Evolutionary conservation across 352 stramenopile genomes (phyloP).

Genomic region (Globisporangium canariense): DNA sequence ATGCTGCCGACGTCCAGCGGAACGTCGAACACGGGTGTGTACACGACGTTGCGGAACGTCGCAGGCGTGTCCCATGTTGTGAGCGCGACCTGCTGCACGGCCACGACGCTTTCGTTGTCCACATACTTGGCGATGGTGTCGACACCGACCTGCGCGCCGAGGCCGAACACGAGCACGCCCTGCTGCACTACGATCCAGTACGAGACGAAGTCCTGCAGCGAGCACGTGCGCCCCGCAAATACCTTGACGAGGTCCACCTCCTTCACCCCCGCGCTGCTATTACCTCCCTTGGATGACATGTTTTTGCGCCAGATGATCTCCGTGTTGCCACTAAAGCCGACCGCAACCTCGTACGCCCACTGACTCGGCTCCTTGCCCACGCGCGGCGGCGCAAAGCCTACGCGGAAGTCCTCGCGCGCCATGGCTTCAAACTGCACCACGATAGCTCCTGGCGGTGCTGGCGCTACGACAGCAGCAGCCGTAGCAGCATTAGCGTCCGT

Average conservation of each 20-base stretch:
- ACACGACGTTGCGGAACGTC: constrained; percentile 42
- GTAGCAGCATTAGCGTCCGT: neutral
- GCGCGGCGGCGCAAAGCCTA: constrained; percentile 49
- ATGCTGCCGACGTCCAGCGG: constrained; percentile 37
- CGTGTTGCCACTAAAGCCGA: constrained; percentile 73
- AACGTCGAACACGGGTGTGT: constrained; percentile 31
- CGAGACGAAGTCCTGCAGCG: constrained; percentile 45
- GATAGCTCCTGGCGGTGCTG: constrained; percentile 28
- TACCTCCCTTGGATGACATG: constrained; percentile 2
- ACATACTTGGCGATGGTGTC: constrained; percentile 53
- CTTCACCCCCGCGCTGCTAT: constrained; percentile 19
- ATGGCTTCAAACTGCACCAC: constrained; percentile 70
- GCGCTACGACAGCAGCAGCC: neutral
- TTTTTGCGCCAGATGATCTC: constrained; percentile 69
- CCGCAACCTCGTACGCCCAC: constrained; percentile 62
- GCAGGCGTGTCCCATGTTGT: constrained; percentile 66
- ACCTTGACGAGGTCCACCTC: constrained; percentile 58
- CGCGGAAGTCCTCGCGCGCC: constrained; percentile 59
- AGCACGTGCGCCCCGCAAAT: constrained; percentile 72
- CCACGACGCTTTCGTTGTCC: constrained; percentile 30
- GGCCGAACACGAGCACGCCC: constrained; percentile 38
- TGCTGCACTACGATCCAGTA: constrained; percentile 71
- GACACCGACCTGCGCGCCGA: constrained; percentile 47
- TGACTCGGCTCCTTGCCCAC: constrained; percentile 20
- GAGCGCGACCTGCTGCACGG: constrained; percentile 47